phyloP scores from a whole-genome alignment of 352 stramenopile genomes.

The Aphanomyces astaci region DNA sequence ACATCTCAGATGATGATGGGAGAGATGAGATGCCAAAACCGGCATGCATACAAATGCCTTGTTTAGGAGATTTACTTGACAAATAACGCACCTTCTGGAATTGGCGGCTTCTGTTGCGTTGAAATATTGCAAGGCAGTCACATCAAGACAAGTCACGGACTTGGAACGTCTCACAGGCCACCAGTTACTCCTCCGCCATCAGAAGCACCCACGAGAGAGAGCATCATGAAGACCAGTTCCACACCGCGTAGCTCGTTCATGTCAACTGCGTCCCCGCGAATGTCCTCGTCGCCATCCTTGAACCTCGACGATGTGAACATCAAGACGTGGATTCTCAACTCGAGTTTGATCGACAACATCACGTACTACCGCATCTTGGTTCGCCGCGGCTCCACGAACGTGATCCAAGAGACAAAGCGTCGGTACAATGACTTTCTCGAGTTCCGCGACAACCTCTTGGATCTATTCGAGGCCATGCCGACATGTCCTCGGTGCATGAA shows the following conservation, averaged over 20 bases:
- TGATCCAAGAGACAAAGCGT: constrained; percentile 20
- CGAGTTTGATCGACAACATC: constrained; percentile 19
- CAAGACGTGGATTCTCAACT: constrained; percentile 24
- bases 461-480: constrained; percentile 29
- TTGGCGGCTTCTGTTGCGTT: not conserved
- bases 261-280: not conserved
- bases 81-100: not conserved
- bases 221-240: not conserved
- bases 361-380: constrained; percentile 23
- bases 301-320: constrained; percentile 21
- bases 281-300: not conserved
- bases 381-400: not conserved
- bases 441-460: constrained; percentile 13
- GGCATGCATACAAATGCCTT: not conserved
- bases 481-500: constrained; percentile 75
- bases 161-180: not conserved
- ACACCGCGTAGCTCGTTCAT: constrained; percentile 11
- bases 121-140: not conserved
- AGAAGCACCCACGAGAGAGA: not conserved
- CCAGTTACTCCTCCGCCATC: not conserved
- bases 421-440: constrained; percentile 23
- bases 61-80: too few relatives aligned
- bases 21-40: not conserved
- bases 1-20: not conserved
- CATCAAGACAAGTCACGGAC: not conserved